Evolutionary conservation across 2,329 filamentous ascomycete genomes (phyloP).

Genomic region (Endothia cerciana): DNA sequence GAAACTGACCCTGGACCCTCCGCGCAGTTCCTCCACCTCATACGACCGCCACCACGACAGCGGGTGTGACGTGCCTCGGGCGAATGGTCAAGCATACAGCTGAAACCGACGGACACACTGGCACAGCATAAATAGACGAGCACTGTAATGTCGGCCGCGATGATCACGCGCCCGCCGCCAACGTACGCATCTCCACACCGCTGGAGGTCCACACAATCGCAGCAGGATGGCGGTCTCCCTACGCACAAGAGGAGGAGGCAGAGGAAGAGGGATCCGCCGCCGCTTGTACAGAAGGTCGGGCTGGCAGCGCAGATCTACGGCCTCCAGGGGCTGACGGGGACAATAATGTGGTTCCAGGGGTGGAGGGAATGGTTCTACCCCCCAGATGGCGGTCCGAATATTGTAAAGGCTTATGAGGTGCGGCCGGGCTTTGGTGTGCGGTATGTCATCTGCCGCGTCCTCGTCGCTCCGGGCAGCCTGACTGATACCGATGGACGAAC

Average conservation of each 20-base stretch:
- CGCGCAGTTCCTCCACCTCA: slow-evolving; percentile 10
- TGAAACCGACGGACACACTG: not conserved
- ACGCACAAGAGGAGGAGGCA: not conserved
- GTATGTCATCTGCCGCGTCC: slow-evolving; percentile 7
- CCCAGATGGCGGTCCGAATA: slow-evolving; percentile 15
- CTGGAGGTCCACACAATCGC: not conserved
- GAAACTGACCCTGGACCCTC: not conserved
- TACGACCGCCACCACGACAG: slow-evolving; percentile 21
- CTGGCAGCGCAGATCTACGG: slow-evolving; percentile 22
- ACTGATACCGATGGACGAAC: not conserved
- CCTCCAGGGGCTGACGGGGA: slow-evolving; percentile 17
- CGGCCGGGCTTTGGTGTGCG: slow-evolving; percentile 18
- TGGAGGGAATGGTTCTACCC: slow-evolving; percentile 27
- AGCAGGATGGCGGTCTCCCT: not conserved
- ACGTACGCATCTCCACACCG: not conserved
- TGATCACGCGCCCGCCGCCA: not conserved
- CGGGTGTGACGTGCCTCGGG: slow-evolving; percentile 6
- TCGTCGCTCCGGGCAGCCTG: not conserved
- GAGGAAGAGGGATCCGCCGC: slow-evolving; percentile 20
- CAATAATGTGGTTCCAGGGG: slow-evolving; percentile 20
- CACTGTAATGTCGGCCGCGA: slow-evolving; percentile 9
- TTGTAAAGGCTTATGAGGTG: slow-evolving; percentile 23
- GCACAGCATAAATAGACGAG: not conserved
- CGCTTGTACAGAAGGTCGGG: slow-evolving; percentile 22
- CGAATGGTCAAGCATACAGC: not conserved